Conservation (phyloP, 495 filamentous ascomycete species). For the Aspergillus saccharolyticus region DNA sequence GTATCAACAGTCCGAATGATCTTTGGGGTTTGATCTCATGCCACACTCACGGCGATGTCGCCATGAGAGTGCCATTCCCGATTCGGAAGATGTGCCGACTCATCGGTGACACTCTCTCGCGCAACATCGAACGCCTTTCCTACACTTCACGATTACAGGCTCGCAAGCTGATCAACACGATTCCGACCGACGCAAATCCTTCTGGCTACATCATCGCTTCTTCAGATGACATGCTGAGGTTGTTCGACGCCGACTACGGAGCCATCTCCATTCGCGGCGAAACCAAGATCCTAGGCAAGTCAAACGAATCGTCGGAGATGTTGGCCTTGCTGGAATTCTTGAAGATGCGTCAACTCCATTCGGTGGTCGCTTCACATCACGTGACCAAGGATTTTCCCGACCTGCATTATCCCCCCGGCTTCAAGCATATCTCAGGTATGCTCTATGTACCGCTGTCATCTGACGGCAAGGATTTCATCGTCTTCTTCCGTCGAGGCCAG, state of each 20-base stretch:
- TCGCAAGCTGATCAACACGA: slow-evolving; percentile 38
- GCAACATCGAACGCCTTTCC: slow-evolving; percentile 85
- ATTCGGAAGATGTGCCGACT: slow-evolving; percentile 93
- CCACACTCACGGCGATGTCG: slow-evolving; percentile 74
- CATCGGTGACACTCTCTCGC: slow-evolving; percentile 78
- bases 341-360: slow-evolving; percentile 67
- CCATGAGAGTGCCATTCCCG: slow-evolving; percentile 88
- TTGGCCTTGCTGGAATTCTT: slow-evolving; percentile 84
- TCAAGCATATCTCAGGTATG: slow-evolving; percentile 72
- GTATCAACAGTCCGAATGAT: slow-evolving; percentile 77
- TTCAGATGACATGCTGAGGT: slow-evolving; percentile 76
- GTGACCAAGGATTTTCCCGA: slow-evolving; percentile 78
- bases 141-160: slow-evolving; percentile 72
- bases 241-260: slow-evolving; percentile 88
- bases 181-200: slow-evolving; percentile 76
- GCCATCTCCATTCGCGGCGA: slow-evolving; percentile 81
- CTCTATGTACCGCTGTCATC: slow-evolving; percentile 78
- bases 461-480: slow-evolving; percentile 79
- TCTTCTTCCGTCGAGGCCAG: slow-evolving; percentile 82
- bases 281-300: slow-evolving; percentile 76
- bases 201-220: slow-evolving; percentile 91
- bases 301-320: slow-evolving; percentile 75
- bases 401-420: slow-evolving; percentile 73
- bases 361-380: slow-evolving; percentile 74
- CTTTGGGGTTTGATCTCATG: slow-evolving; percentile 90